phyloP scores from a whole-genome alignment of 192 early-diverging fungal genomes.

The Gorgonomyces haynaldii region DNA sequence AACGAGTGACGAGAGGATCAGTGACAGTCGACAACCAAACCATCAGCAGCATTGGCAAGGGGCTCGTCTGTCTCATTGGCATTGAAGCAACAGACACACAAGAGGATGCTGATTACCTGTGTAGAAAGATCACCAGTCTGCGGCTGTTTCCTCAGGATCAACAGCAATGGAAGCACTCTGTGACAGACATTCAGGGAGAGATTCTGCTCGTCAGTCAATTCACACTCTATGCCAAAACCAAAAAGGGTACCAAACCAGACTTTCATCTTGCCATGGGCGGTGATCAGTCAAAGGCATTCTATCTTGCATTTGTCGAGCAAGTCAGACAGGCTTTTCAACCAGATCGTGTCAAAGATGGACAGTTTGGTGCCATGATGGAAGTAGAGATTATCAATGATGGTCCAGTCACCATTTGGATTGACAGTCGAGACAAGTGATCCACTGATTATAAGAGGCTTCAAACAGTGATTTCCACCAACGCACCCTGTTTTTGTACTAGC shows the following conservation, averaged over 20 bases:
- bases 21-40: slow-evolving; percentile 64
- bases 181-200: slow-evolving; percentile 59
- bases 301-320: slow-evolving; percentile 59
- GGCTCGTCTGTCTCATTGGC: slow-evolving; percentile 62
- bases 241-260: slow-evolving; percentile 82
- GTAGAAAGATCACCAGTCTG: slow-evolving; percentile 66
- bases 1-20: slow-evolving; percentile 48
- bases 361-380: slow-evolving; percentile 95
- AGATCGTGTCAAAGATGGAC: slow-evolving; percentile 67
- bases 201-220: slow-evolving; percentile 85
- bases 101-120: slow-evolving; percentile 77
- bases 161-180: slow-evolving; percentile 67
- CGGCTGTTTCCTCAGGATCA: slow-evolving; percentile 63
- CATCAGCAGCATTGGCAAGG: slow-evolving; percentile 69
- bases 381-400: slow-evolving; percentile 79
- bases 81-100: slow-evolving; percentile 54
- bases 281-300: slow-evolving; percentile 53
- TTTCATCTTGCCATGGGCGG: slow-evolving; percentile 85
- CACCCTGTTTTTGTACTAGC: no score
- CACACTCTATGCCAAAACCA: slow-evolving; percentile 73
- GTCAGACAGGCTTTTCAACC: slow-evolving; percentile 51
- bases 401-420: slow-evolving; percentile 5
- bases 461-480: no score
- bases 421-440: neutral
- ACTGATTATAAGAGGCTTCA: no score